phyloP scores from a whole-genome alignment of 345 rosid genomes.

The Lepidium didymum region DNA sequence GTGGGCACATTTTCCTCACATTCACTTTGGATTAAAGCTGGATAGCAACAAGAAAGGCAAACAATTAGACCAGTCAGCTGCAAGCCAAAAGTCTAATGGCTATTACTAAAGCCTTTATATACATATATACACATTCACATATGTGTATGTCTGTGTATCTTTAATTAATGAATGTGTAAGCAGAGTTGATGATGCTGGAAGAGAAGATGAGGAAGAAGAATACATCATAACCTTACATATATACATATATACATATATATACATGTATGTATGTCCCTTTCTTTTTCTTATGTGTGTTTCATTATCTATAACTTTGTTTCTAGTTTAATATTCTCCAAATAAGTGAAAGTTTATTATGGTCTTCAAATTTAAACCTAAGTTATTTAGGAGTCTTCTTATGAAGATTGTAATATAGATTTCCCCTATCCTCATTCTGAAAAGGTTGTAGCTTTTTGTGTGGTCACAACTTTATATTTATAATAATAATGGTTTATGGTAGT shows the following conservation, averaged over 20 bases:
- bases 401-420: slow-evolving; percentile 19
- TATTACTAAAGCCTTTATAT: slow-evolving; percentile 40
- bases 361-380: slow-evolving; percentile 18
- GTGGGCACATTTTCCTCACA: slow-evolving; percentile 98
- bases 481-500: neutral
- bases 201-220: slow-evolving; percentile 19
- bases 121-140: neutral
- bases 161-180: slow-evolving; percentile 12
- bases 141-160: neutral
- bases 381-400: slow-evolving; percentile 9
- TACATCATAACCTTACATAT: slow-evolving; percentile 14
- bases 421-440: slow-evolving; percentile 22
- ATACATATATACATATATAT: neutral
- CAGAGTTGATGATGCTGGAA: slow-evolving; percentile 21
- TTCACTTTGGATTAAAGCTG: slow-evolving; percentile 84
- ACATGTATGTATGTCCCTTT: slow-evolving; percentile 8
- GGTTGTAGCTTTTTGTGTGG: slow-evolving; percentile 20
- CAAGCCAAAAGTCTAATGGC: slow-evolving; percentile 58
- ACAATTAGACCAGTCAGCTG: slow-evolving; percentile 51
- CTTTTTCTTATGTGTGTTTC: slow-evolving; percentile 9
- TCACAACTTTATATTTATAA: neutral
- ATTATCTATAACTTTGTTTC: neutral
- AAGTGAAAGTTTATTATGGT: slow-evolving; percentile 10
- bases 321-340: slow-evolving; percentile 9
- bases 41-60: slow-evolving; percentile 68